Conservation (phyloP, 2,329 filamentous ascomycete genomes). For the Chalaropsis thielavioides region DNA sequence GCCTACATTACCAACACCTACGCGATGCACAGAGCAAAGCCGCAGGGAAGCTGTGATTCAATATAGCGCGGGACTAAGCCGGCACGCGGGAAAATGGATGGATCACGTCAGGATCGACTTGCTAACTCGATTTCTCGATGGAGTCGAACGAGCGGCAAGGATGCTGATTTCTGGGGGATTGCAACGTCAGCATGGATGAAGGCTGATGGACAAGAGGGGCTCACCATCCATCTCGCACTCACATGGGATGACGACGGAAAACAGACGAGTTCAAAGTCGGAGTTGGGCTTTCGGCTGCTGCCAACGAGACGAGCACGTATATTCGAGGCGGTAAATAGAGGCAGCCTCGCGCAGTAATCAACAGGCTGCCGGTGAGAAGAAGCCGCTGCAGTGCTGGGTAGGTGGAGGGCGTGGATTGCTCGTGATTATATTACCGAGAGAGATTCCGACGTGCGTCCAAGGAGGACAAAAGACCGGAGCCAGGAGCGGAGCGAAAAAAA, state of each 20-base stretch:
- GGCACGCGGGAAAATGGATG: no score
- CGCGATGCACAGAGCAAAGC: no score
- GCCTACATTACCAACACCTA: no score
- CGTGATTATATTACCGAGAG: neutral
- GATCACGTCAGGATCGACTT: no score
- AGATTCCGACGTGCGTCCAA: neutral
- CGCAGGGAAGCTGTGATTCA: no score
- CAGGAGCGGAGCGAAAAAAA: conserved; percentile 22
- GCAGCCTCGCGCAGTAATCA: neutral
- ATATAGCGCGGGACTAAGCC: no score
- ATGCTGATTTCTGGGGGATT: neutral
- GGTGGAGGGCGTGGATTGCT: neutral
- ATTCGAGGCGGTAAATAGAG: neutral
- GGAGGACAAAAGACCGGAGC: neutral
- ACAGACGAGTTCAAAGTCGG: neutral
- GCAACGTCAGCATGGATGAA: neutral
- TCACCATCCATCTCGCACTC: neutral
- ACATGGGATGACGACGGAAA: neutral
- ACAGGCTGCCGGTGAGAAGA: neutral
- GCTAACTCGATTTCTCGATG: no score
- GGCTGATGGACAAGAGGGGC: neutral
- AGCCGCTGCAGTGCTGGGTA: neutral
- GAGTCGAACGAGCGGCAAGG: neutral
- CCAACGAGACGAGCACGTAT: neutral
- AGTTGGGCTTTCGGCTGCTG: neutral